Evolutionary conservation across 345 rosid genomes (phyloP), one percentile per base, ranked within the genome.

Genomic region (Microcos paniculata): DNA sequence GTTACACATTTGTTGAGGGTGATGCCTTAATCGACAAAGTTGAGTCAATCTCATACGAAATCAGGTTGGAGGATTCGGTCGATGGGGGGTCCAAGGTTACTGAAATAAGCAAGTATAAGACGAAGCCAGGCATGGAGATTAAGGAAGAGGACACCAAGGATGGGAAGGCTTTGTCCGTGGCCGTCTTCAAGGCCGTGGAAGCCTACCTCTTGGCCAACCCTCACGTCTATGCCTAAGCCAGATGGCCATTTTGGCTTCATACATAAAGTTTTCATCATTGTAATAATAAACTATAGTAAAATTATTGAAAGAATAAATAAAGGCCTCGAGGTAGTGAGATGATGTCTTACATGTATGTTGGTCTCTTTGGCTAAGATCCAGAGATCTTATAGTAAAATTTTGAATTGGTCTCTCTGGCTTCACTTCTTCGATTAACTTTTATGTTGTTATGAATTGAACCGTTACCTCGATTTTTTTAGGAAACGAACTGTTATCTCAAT

Each of bases 131-230:
- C 3, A 52, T 43, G 8, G 70, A 74, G 61, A 48, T 85, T 49
- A 67, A 72, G 8, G 81, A 80, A 75, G 83, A 79, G 31, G 55
- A 83, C 11, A 28, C 80, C 48, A 85, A 70, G 84, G 76, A 21
- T 24, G 84, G 80, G 48, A 74, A 72, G 23, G 84, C 71, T 51
- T 65, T 53, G 78, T 72, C 65, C 46, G 10, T 18, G 63, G 83
- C 51, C 1, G 14, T 85, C 19, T 74, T 31, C 68, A 81, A 83
- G 69, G 76, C 71, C 1, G 56, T 81, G 6, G 83, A 83, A 48
- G 81, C 80, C 26, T 68, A 85, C 62, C 81, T 81, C 80, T 56
- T 71, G 69, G 78, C 72, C 18, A 80, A 80, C 64, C 84, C 86
- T 45, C 55, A 70, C 13, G 69, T 56, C 62, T 56, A 56, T 56